phyloP scores from a whole-genome alignment of 2,329 filamentous ascomycete species.

The Septoria petroselini region DNA sequence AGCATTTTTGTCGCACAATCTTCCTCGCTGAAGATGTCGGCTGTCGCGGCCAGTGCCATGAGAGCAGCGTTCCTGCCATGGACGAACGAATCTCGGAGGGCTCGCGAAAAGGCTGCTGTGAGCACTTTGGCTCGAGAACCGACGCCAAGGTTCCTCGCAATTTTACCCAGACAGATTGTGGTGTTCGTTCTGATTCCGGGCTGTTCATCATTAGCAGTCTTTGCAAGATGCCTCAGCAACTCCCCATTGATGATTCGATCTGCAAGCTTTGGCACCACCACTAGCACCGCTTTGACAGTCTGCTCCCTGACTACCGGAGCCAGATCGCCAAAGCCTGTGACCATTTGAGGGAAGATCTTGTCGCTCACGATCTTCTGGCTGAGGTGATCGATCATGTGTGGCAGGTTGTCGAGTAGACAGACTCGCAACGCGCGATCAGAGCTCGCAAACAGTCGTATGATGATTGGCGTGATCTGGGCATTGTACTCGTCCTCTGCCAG shows the following conservation, averaged over 20 bases:
- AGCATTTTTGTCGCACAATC: constrained; percentile 82
- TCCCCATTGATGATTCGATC: constrained; percentile 94
- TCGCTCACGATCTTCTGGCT: constrained; percentile 88
- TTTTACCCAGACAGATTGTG: constrained; percentile 94
- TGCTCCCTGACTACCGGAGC: constrained; percentile 92
- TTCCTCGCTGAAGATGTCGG: constrained; percentile 82
- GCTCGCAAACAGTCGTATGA: constrained; percentile 82
- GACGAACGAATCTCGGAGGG: constrained; percentile 88
- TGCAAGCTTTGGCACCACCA: constrained; percentile 82
- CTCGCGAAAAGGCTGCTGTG: constrained; percentile 84
- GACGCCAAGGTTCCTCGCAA: constrained; percentile 79
- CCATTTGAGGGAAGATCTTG: constrained; percentile 94
- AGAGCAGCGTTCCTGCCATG: constrained; percentile 88
- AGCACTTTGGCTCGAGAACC: constrained; percentile 81
- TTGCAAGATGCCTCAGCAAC: constrained; percentile 82
- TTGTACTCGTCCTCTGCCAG: constrained; percentile 89
- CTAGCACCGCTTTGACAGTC: constrained; percentile 88
- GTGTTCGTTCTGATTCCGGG: constrained; percentile 97
- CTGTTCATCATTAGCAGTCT: constrained; percentile 96
- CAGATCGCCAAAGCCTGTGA: constrained; percentile 90
- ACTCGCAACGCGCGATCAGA: constrained; percentile 91
- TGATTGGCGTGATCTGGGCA: constrained; percentile 74
- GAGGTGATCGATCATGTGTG: constrained; percentile 85
- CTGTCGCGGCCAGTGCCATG: constrained; percentile 79
- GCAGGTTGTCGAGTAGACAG: constrained; percentile 82